These are phyloP conservation scores for Yamadazyma taylorii DNA, from an alignment of 1,139 yeast genomes.

Conservation along the genomic window DNA sequence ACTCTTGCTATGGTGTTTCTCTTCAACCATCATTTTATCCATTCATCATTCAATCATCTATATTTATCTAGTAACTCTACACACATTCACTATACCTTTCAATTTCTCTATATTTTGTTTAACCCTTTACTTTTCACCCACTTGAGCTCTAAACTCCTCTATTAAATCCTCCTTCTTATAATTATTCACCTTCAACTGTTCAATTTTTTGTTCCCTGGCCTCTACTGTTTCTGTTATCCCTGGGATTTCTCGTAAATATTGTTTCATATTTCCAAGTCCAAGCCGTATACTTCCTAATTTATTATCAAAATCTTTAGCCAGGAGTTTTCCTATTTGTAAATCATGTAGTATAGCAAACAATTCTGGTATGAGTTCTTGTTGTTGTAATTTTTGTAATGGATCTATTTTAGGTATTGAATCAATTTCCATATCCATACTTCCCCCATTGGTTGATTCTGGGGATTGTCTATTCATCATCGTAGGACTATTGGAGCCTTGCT, in stretches of 20 bases:
- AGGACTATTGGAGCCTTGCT: neutral
- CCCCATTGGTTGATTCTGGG: no score
- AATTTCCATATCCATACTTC: conserved; percentile 3
- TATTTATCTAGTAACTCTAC: no score
- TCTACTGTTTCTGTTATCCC: conserved; percentile 41
- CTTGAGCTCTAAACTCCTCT: conserved; percentile 15
- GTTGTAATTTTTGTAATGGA: conserved; percentile 27
- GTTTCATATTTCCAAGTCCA: conserved; percentile 33
- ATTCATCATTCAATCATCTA: no score
- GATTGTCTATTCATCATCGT: neutral
- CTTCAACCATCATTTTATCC: no score
- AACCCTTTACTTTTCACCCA: conserved; percentile 13
- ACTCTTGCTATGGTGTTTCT: no score
- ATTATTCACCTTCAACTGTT: conserved; percentile 25
- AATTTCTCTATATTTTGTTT: neutral
- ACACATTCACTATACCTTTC: no score
- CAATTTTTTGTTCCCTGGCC: conserved; percentile 28
- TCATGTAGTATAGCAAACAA: conserved; percentile 37
- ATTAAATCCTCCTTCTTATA: conserved; percentile 28
- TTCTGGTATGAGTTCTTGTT: conserved; percentile 41
- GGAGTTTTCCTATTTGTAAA: conserved; percentile 34
- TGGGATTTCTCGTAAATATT: conserved; percentile 35
- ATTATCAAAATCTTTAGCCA: conserved; percentile 47
- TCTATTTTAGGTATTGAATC: conserved; percentile 14
- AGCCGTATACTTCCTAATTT: conserved; percentile 43